These are phyloP conservation scores for Balansia obtecta DNA, from an alignment of 2,329 filamentous ascomycete species.

Conservation along the genomic window DNA sequence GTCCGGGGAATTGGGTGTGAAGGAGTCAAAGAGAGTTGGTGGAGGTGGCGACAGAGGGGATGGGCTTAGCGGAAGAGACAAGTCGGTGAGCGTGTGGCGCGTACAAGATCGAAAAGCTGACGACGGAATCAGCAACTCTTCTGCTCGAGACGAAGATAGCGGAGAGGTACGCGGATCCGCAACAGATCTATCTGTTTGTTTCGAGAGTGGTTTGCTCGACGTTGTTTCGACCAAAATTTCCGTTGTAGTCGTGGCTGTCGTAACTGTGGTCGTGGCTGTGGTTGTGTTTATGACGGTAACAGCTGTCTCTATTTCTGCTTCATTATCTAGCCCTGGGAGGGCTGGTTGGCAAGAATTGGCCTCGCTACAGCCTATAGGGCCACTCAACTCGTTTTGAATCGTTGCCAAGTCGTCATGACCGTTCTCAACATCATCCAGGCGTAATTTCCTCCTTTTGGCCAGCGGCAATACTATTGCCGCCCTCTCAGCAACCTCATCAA, in stretches of 20 bases:
- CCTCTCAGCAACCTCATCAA: slow-evolving; percentile 11
- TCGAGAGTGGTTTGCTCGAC: slow-evolving; percentile 9
- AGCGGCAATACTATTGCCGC: slow-evolving; percentile 11
- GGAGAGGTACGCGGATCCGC: slow-evolving; percentile 20
- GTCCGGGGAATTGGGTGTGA: slow-evolving; percentile 25
- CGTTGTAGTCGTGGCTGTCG: not conserved
- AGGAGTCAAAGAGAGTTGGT: slow-evolving; percentile 38
- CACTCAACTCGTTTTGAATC: not conserved
- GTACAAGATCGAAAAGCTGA: slow-evolving; percentile 13
- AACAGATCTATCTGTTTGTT: slow-evolving; percentile 7
- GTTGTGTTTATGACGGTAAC: slow-evolving; percentile 1
- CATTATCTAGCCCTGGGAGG: not conserved
- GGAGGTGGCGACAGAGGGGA: slow-evolving; percentile 48
- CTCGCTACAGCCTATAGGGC: not conserved
- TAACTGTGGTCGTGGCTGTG: not conserved
- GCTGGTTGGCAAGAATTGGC: not conserved
- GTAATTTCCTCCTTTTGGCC: slow-evolving; percentile 23
- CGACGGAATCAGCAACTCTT: slow-evolving; percentile 17
- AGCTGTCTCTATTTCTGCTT: slow-evolving; percentile 8
- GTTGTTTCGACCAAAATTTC: not conserved
- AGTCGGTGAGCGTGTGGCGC: slow-evolving; percentile 12
- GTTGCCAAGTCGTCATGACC: not conserved
- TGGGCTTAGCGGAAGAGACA: slow-evolving; percentile 25
- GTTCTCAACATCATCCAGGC: slow-evolving; percentile 1
- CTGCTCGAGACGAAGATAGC: slow-evolving; percentile 25